Evolutionary conservation across 2,329 filamentous ascomycete genomes (phyloP).

Genomic region (Fusarium sp.): DNA sequence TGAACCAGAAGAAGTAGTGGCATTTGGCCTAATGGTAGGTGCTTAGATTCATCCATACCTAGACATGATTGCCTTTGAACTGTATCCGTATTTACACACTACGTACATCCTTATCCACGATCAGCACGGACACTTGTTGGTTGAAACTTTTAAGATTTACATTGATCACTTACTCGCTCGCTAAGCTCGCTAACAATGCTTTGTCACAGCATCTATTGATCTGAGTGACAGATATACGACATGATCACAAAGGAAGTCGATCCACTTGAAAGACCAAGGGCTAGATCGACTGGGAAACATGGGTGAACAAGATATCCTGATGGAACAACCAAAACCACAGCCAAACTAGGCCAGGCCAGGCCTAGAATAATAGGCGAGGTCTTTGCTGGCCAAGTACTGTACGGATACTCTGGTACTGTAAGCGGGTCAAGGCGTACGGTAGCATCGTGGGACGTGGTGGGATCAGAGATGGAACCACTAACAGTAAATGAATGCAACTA

Average conservation of each 20-base stretch:
- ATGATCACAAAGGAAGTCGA: neutral
- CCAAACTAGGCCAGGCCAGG: neutral
- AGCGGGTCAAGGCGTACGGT: constrained; percentile 28
- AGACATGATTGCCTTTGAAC: neutral
- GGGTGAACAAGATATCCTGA: neutral
- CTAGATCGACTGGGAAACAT: neutral
- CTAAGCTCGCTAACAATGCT: neutral
- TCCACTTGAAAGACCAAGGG: neutral
- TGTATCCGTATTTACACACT: neutral
- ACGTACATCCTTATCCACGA: neutral
- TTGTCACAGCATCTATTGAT: constrained; percentile 3
- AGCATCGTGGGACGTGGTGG: constrained; percentile 31
- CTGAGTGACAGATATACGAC: constrained; percentile 1
- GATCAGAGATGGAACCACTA: constrained; percentile 30
- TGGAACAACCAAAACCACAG: neutral
- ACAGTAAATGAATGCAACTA: constrained; percentile 13
- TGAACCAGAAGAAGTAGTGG: constrained; percentile 9
- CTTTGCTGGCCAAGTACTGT: constrained; percentile 8
- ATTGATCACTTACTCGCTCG: neutral
- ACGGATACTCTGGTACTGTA: neutral
- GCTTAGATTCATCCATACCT: neutral
- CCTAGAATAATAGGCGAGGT: constrained; percentile 1
- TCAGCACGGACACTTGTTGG: neutral
- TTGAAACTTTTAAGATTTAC: neutral
- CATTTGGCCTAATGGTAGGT: constrained; percentile 1